Conservation (phyloP, 2,329 filamentous ascomycete genomes). For the Trichoderma oligosporum region DNA sequence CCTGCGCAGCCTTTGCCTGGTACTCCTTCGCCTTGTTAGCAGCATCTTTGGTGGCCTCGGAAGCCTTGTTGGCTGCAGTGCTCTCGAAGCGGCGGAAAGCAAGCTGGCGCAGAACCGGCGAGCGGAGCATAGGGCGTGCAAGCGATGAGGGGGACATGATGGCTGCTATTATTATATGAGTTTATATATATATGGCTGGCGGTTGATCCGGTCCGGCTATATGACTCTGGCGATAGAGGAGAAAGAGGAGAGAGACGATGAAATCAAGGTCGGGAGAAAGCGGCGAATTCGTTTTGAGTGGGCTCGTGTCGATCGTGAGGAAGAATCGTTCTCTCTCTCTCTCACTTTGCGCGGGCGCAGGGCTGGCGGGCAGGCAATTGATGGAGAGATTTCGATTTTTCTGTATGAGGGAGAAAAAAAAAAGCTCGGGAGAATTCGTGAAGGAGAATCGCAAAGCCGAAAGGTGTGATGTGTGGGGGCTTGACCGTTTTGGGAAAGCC, state of each 20-base stretch:
- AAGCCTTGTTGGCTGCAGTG: slow-evolving; percentile 42
- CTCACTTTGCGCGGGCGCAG: slow-evolving; percentile 3
- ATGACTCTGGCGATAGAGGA: background rate
- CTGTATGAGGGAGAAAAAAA: slow-evolving; percentile 38
- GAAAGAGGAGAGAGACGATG: background rate
- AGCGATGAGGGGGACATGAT: slow-evolving; percentile 36
- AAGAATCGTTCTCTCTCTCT: slow-evolving; percentile 12
- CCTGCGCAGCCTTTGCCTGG: slow-evolving; percentile 69
- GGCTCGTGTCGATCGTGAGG: slow-evolving; percentile 9
- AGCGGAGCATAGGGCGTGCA: slow-evolving; percentile 45
- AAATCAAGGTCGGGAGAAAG: background rate
- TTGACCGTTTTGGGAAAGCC: slow-evolving; percentile 32
- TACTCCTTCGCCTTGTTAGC: slow-evolving; percentile 44
- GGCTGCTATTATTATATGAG: slow-evolving; percentile 9
- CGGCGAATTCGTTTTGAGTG: background rate
- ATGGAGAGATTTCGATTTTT: slow-evolving; percentile 26
- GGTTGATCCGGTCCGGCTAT: slow-evolving; percentile 17
- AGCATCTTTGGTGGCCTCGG: slow-evolving; percentile 38
- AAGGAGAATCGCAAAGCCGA: slow-evolving; percentile 31
- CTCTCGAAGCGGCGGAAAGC: slow-evolving; percentile 59
- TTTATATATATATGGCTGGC: too few species aligned
- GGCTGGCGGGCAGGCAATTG: slow-evolving; percentile 37
- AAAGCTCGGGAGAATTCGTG: slow-evolving; percentile 48
- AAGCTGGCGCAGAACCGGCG: slow-evolving; percentile 41
- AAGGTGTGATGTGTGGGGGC: slow-evolving; percentile 22